Conservation (phyloP, 257 asterid species). For the Eustoma russellianum region DNA sequence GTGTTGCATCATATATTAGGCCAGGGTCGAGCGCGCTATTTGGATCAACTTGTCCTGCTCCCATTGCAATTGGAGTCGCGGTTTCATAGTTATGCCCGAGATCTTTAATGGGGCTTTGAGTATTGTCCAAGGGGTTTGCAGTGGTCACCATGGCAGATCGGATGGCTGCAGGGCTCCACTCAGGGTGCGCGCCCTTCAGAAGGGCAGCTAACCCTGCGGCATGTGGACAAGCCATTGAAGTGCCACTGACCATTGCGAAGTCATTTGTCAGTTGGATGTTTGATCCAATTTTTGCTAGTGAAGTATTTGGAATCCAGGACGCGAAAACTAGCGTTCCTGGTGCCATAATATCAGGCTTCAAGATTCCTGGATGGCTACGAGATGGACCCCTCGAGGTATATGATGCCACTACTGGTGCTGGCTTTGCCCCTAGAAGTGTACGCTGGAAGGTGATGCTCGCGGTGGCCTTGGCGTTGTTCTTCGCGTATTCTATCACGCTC, state of each 20-base stretch:
- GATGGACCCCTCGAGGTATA: conserved; percentile 15
- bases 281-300: not conserved
- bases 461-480: not conserved
- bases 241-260: not conserved
- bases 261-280: not conserved
- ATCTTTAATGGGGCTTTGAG: conserved; percentile 10
- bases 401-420: conserved; percentile 8
- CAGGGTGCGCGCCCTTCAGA: conserved; percentile 12
- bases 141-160: conserved; percentile 23
- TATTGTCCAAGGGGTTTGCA: conserved; percentile 9
- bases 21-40: conserved; percentile 50
- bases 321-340: conserved; percentile 13
- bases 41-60: conserved; percentile 48
- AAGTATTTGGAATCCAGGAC: conserved; percentile 1
- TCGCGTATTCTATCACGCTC: conserved; percentile 7
- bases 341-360: conserved; percentile 18
- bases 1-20: conserved; percentile 30
- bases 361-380: not conserved
- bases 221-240: conserved; percentile 21
- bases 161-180: conserved; percentile 20
- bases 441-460: conserved; percentile 13
- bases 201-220: conserved; percentile 19
- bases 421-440: conserved; percentile 4
- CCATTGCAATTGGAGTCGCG: conserved; percentile 18
- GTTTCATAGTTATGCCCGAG: not conserved